These are phyloP conservation scores for Pseudoneurospora amorphoporcata DNA, from an alignment of 495 filamentous ascomycete genomes.

Conservation along the genomic window DNA sequence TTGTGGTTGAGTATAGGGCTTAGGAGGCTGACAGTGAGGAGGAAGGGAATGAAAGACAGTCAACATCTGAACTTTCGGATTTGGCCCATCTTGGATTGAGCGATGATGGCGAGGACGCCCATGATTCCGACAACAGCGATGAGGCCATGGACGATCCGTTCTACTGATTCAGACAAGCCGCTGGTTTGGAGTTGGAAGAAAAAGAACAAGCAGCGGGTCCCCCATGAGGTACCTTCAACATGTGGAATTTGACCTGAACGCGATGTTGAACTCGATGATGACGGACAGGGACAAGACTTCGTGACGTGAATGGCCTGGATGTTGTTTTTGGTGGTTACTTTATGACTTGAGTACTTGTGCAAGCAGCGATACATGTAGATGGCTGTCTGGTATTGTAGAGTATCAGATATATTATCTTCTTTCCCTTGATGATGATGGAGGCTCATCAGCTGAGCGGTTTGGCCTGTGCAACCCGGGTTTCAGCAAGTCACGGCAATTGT, in stretches of 20 bases:
- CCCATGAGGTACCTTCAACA: too few species aligned
- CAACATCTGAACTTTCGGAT: not conserved
- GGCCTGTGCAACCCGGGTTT: not conserved
- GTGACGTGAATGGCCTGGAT: too few species aligned
- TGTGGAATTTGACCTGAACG: too few species aligned
- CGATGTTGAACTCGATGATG: too few species aligned
- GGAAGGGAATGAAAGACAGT: not conserved
- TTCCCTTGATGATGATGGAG: too few species aligned
- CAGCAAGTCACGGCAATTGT: not conserved
- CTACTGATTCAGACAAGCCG: not conserved
- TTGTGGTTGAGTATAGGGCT: constrained; percentile 60
- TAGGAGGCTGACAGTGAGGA: not conserved
- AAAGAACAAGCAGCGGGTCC: too few species aligned
- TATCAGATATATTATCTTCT: too few species aligned
- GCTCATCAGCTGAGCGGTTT: too few species aligned
- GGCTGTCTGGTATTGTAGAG: not conserved
- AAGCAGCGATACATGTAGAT: not conserved
- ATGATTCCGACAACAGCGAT: too few species aligned
- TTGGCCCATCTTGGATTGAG: not conserved
- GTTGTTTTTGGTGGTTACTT: too few species aligned
- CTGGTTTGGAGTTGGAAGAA: not conserved
- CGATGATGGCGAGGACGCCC: not conserved
- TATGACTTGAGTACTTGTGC: not conserved
- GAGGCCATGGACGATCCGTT: not conserved
- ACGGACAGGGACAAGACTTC: too few species aligned